Evolutionary conservation across 2,329 filamentous ascomycete species (phyloP), one percentile per base, ranked within the genome.

Genomic region (Monilinia vaccinii-corymbosi): DNA sequence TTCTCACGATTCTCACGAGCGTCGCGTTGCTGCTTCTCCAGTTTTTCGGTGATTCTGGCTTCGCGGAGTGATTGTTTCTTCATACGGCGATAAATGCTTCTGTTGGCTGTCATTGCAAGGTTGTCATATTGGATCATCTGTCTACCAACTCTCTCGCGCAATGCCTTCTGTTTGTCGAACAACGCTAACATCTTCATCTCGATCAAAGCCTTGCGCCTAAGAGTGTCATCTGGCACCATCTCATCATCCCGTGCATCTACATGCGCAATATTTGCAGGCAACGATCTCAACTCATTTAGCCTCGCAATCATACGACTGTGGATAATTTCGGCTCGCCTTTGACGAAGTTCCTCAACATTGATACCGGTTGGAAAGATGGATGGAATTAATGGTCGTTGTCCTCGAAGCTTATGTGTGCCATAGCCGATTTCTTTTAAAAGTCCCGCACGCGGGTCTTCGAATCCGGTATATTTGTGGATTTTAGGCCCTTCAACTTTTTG

Each of bases 1-100:
- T 96, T 96, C 77, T 99, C 94, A 64, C 95, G 89, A 66, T 89
- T 90, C 77, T 97, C 93, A 61, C 94, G 89, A 46, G 92, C 93
- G 73, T 97, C 93, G 60, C 94, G 90, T 73, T 99, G 94, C 74
- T 99, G 92, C 77, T 97, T 97, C 82, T 99, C 94, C 2, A 99
- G 84, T 75, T 97, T 99, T 81, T 99, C 94, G 0, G 94, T 99
- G 66, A 99, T 95, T 60, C 93, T 88, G 60, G 94, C 94, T 76
- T 99, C 94, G 40, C 93, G 87, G 53, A 97, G 81, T 53, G 88
- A 96, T 74, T 97, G 93, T 78, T 97, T 97, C 86, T 99, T 99
- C 79, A 94, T 88, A 55, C 94, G 87, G 40, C 94, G 88, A 73
- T 97, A 97, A 70, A 87, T 83, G 57, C 89, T 87, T 55, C 94